Evolutionary conservation across 331 rosid genomes (phyloP), one percentile per base, ranked within the genome.

Genomic region (Phaseolus coccineus): DNA sequence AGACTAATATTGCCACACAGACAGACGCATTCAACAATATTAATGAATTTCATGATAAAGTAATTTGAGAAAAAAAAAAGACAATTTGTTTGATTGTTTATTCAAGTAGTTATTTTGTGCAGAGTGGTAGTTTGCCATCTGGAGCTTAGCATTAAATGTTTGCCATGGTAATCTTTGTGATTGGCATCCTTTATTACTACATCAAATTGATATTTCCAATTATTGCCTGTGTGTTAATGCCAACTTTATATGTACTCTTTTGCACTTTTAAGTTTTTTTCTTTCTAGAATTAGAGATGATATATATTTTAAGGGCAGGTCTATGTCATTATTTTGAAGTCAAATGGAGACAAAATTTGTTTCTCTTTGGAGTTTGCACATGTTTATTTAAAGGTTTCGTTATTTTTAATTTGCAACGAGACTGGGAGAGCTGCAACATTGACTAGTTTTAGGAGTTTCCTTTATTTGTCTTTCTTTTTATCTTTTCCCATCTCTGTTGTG

Each of bases 11-110:
- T 56, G 13, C 62, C 31, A 56, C 11, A 31, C 8, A 22, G 14
- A 1, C 2, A 8, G 14, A 22, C 30, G 10, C 30, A 46, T 80
- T 62, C 15, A 72, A 71, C 27, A 62, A 71, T 50, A 37, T 61
- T 61, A 76, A 76, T 64, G 27, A 61, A 24, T 61, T 73, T 62
- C 44, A 67, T 71, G 14, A n/a, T 71, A 9, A 50, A 4, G 5
- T 39, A 2, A 3, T 8, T 80, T 62, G 78, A 40, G 44, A 35
- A n/a, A 37, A 30, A 19, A 55, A 51, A 64, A 15, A 35, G 12
- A 64, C 16, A 53, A 33, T 51, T 53, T 51, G 53, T 75, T 39
- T 61, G 80, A 39, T 76, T 19, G 48, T 61, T 16, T 37, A 8
- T 65, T 35, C 8, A 14, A 64, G 74, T 51, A 35, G 40, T 22